Base-by-base conservation (phyloP, 495 filamentous ascomycete genomes). In the Bombardia bombarda region DNA sequence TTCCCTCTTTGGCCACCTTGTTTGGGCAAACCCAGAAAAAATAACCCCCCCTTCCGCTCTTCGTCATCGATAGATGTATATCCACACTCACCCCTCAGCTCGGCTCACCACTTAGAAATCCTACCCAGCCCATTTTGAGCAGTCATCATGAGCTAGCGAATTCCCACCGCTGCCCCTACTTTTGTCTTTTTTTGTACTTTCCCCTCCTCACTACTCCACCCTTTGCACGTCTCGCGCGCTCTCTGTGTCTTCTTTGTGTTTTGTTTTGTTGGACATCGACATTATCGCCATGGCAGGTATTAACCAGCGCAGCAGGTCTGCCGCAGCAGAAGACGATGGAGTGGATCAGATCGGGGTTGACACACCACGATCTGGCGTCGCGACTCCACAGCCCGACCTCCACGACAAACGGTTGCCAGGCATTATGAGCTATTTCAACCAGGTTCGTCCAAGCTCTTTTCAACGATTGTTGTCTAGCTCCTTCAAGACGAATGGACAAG, bases 361-460 rank as follows among this genome's bases (percentile, higher is more conserved):
- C 51, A 84, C 84, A 14, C 90, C 87, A 40, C 87, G 88, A 38
- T 86, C 85, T 43, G 89, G 87, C 50, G 74, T 90, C 52, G 79
- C 84, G 32, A 96, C 90, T 30, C 90, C 90, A 28, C 84, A 86
- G 51, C 90, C 89, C 28, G 87, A 96, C 66, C 83, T 77, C 38
- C 79, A 80, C 32, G 90, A 96, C 67, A 94, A 92, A 63, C 83
- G 89, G 60, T 70, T 90, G 56, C 90, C 90, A 34, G 85, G 86
- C 56, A 87, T 95, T 63, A 80, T 87, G 74, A 89, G 82, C 72
- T 94, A 87, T 74, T 94, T 92, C 76, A 84, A 84, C 69, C 90
- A 96, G 89, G 90, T 96, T 90, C 77, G 89, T 95, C 74, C 63
- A 68, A 70, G 62, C 60, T 67, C 67, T 69, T 53, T 65, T 63